Evolutionary conservation across 2,329 filamentous ascomycete genomes (phyloP).

Genomic region (Bipolaris oryzae): DNA sequence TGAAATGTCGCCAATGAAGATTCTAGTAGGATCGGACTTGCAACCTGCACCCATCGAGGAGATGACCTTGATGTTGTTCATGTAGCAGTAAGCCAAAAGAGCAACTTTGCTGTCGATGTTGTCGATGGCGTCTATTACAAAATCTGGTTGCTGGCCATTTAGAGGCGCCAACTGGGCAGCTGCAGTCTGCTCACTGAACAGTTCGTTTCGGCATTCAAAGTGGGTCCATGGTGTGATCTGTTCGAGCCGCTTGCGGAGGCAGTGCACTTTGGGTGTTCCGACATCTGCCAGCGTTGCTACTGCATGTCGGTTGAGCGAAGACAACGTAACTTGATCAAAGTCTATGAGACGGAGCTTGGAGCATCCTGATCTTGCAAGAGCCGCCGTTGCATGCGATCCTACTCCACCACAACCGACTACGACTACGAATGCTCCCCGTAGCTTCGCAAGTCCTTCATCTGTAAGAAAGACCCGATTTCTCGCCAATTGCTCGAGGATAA

Average conservation of each 20-base stretch:
- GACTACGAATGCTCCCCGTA: slow-evolving; percentile 82
- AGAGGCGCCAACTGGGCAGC: slow-evolving; percentile 70
- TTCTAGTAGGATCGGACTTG: slow-evolving; percentile 83
- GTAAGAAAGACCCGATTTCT: slow-evolving; percentile 91
- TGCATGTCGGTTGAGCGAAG: slow-evolving; percentile 92
- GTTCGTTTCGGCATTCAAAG: slow-evolving; percentile 84
- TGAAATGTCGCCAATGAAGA: slow-evolving; percentile 91
- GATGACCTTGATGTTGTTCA: slow-evolving; percentile 78
- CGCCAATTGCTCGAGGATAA: slow-evolving; percentile 92
- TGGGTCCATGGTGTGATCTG: slow-evolving; percentile 90
- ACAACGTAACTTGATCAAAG: slow-evolving; percentile 96
- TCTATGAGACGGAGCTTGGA: slow-evolving; percentile 88
- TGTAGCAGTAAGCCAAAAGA: slow-evolving; percentile 84
- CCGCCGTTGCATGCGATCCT: slow-evolving; percentile 86
- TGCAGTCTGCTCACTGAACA: slow-evolving; percentile 75
- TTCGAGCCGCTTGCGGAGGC: slow-evolving; percentile 77
- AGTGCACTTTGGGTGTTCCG: slow-evolving; percentile 88
- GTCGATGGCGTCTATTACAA: slow-evolving; percentile 96
- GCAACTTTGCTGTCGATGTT: slow-evolving; percentile 98
- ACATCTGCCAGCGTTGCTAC: slow-evolving; percentile 94
- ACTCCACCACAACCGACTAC: slow-evolving; percentile 94
- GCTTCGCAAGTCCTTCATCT: slow-evolving; percentile 76
- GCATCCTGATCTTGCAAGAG: slow-evolving; percentile 87
- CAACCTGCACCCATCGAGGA: slow-evolving; percentile 96
- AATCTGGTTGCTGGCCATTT: slow-evolving; percentile 74